Conservation (phyloP, 495 filamentous ascomycete genomes). For the Cryomyces antarcticus region DNA sequence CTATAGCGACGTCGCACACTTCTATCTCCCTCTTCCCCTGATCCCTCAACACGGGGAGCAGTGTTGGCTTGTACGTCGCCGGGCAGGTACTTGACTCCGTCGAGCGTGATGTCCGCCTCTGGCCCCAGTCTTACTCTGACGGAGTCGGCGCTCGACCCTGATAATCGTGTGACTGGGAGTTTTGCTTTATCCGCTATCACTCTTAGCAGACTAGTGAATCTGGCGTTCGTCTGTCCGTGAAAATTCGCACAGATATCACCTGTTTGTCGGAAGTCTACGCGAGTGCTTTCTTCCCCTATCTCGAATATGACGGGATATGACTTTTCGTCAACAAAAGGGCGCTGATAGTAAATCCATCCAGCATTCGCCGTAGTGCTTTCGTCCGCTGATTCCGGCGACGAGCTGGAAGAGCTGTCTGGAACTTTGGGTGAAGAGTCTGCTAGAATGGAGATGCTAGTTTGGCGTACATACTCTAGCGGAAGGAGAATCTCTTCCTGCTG, state of each 20-base stretch:
- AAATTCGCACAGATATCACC: neutral
- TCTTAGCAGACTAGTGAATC: constrained; percentile 41
- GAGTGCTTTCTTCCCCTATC: constrained; percentile 39
- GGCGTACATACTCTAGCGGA: constrained; percentile 65
- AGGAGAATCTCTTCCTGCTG: constrained; percentile 58
- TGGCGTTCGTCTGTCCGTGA: neutral
- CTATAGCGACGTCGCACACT: neutral
- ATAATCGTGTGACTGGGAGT: constrained; percentile 40
- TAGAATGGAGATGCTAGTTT: constrained; percentile 54
- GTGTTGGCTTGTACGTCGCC: no score
- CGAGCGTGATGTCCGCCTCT: constrained; percentile 52
- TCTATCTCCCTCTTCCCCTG: constrained; percentile 14
- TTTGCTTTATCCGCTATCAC: constrained; percentile 67
- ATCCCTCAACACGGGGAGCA: constrained; percentile 1
- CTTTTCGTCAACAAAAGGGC: constrained; percentile 66
- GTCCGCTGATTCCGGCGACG: constrained; percentile 14
- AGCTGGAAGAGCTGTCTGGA: neutral
- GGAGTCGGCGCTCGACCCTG: constrained; percentile 44
- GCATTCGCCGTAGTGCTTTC: constrained; percentile 68
- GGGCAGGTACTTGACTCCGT: constrained; percentile 24
- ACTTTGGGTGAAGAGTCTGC: neutral
- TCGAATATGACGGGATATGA: constrained; percentile 42
- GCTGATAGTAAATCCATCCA: constrained; percentile 50
- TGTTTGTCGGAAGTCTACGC: constrained; percentile 23
- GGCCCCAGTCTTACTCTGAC: constrained; percentile 45